Base-by-base conservation (phyloP, 2,329 filamentous ascomycete genomes). In the Sporothrix curviconia region DNA sequence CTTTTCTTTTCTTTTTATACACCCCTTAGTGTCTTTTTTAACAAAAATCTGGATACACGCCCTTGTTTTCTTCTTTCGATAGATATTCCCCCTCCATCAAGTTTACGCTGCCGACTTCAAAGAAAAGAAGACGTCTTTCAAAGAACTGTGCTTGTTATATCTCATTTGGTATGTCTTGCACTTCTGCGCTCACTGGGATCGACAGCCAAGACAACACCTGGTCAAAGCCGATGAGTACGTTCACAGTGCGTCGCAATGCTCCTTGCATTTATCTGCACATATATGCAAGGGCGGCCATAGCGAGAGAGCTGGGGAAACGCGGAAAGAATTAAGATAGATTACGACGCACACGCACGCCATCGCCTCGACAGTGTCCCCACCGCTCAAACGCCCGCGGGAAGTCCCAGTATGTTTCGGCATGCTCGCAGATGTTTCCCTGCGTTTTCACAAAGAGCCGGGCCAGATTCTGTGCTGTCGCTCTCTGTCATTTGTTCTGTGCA, bases 1-100 rank as follows among this genome's bases (percentile, higher is more conserved):
- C n/a, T 39, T 39, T 22, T 39, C 24, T 30, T 17, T 7, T 55
- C 24, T 12, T 19, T 37, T 30, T n/a, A 14, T 42, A 19, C 25
- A 15, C 15, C n/a, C n/a, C n/a, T n/a, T n/a, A n/a, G n/a, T n/a
- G n/a, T n/a, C 19, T 12, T 9, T 30, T 47, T 11, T 14, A 40
- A 19, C 44, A 25, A 37, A 36, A 39, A 39, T 6, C 19, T 22
- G 15, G 11, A 32, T 6, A 32, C 19, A 7, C 12, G n/a, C 17
- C 40, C 17, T 36, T 34, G 9, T 40, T 42, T 24, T 46, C 25
- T 24, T 52, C 15, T 52, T 14, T 32, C n/a, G 28, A 56, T 56
- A 56, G 53, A 49, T 56, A 42, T 49, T 28, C 54, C 43, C 43
- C 52, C 43, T 17, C 40, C n/a, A n/a, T n/a, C n/a, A n/a, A 39